These are phyloP conservation scores for Rutstroemia sp. DNA, from an alignment of 2,329 filamentous ascomycete genomes.

Conservation along the genomic window DNA sequence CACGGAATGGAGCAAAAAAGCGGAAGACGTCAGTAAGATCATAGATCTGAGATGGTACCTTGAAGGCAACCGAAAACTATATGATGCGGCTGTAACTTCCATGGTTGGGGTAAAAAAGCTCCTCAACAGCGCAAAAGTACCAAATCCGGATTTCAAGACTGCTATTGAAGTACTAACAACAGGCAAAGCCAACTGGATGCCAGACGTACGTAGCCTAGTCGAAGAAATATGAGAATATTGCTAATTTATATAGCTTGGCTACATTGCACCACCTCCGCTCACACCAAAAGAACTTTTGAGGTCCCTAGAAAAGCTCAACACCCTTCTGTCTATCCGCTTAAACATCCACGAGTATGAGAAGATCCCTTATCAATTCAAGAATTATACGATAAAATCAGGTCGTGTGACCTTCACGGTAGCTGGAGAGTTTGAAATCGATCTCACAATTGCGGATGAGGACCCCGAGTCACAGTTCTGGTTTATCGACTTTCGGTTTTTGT, in stretches of 20 bases:
- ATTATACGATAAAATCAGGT: conserved; percentile 76
- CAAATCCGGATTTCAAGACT: conserved; percentile 85
- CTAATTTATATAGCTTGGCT: conserved; percentile 53
- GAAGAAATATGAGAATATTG: background rate
- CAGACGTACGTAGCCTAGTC: conserved; percentile 51
- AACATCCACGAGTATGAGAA: conserved; percentile 75
- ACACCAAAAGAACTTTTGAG: conserved; percentile 65
- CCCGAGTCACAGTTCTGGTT: conserved; percentile 83
- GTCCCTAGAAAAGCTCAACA: conserved; percentile 75
- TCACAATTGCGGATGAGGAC: conserved; percentile 84
- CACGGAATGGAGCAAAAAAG: conserved; percentile 79
- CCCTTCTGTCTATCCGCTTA: conserved; percentile 72
- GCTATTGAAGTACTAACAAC: conserved; percentile 78
- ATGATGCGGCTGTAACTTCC: conserved; percentile 51
- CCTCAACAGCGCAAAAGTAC: conserved; percentile 65
- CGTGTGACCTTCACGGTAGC: conserved; percentile 80
- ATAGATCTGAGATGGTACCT: conserved; percentile 81
- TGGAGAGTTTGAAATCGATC: conserved; percentile 85
- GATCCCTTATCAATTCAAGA: conserved; percentile 65
- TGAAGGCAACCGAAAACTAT: conserved; percentile 52
- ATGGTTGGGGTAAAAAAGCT: conserved; percentile 68
- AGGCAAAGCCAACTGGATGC: conserved; percentile 69
- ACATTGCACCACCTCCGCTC: conserved; percentile 66
- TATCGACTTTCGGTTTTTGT: conserved; percentile 82
- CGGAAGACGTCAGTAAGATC: conserved; percentile 71